phyloP scores from a whole-genome alignment of 108 stramenopile genomes.

The Nannochloropsis gaditana region DNA sequence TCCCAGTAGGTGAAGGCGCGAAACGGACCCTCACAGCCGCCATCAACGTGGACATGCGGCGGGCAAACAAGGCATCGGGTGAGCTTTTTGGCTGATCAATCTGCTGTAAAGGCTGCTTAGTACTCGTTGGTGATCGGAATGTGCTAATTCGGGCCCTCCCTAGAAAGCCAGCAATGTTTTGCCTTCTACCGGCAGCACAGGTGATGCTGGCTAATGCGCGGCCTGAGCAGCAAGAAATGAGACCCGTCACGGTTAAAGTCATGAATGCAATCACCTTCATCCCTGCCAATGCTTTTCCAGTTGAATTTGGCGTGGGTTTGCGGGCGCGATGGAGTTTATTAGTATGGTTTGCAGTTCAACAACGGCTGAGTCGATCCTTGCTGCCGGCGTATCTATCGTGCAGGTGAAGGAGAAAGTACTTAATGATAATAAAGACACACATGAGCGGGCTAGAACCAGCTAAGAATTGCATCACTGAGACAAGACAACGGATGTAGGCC shows the following conservation, averaged over 20 bases:
- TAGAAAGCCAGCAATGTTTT: background rate
- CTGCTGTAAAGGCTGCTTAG: background rate
- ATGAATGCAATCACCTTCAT: background rate
- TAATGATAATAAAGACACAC: too few species aligned
- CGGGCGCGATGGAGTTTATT: too few species aligned
- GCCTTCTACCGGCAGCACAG: background rate
- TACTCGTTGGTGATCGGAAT: too few species aligned
- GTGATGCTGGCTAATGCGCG: background rate
- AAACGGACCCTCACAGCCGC: conserved; percentile 68
- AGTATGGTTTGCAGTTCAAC: too few species aligned
- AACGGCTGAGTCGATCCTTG: too few species aligned
- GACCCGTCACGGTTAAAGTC: background rate
- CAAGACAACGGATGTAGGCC: too few species aligned
- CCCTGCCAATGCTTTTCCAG: background rate
- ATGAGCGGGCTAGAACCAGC: too few species aligned
- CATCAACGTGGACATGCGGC: conserved; percentile 25
- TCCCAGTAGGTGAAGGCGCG: conserved; percentile 89
- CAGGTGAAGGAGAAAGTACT: too few species aligned
- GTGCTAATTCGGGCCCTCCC: background rate
- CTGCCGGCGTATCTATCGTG: too few species aligned
- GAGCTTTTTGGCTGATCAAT: too few species aligned
- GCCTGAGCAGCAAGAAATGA: background rate
- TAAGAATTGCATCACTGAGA: too few species aligned
- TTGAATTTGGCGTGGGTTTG: too few species aligned
- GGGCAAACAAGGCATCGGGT: background rate